Conservation (phyloP, 2,329 filamentous ascomycete genomes). For the Paecilomyces variotii region DNA sequence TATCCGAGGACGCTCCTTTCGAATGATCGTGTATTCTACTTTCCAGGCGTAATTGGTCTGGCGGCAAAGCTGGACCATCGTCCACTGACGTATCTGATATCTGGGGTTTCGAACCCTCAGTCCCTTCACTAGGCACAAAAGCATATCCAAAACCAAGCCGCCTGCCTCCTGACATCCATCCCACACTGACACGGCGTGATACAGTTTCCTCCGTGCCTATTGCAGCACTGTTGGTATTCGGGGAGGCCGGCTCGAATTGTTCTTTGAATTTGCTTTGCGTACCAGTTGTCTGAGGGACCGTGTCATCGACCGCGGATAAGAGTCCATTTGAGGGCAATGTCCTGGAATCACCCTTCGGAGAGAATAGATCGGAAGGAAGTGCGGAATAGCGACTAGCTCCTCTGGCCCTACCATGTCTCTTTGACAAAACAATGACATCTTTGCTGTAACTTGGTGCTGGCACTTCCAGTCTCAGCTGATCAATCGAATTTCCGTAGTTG, state of each 20-base stretch:
- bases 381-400: background rate
- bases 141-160: conserved; percentile 33
- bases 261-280: conserved; percentile 26
- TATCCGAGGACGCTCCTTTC: background rate
- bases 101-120: conserved; percentile 1
- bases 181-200: conserved; percentile 29
- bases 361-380: background rate
- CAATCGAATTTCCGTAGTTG: background rate
- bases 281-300: background rate
- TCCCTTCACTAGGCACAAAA: conserved; percentile 21
- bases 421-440: background rate
- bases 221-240: background rate
- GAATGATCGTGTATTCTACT: background rate
- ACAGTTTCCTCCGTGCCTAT: background rate
- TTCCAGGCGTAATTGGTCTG: background rate
- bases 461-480: background rate
- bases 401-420: background rate
- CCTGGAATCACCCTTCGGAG: background rate
- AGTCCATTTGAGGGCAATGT: background rate
- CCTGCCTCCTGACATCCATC: conserved; percentile 35
- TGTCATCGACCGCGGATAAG: background rate
- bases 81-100: background rate
- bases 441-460: background rate
- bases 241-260: conserved; percentile 15
- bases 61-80: background rate